Evolutionary conservation across 2,329 filamentous ascomycete species (phyloP), one percentile per base, ranked within the genome.

Genomic region (Phaeomoniella chlamydospora): DNA sequence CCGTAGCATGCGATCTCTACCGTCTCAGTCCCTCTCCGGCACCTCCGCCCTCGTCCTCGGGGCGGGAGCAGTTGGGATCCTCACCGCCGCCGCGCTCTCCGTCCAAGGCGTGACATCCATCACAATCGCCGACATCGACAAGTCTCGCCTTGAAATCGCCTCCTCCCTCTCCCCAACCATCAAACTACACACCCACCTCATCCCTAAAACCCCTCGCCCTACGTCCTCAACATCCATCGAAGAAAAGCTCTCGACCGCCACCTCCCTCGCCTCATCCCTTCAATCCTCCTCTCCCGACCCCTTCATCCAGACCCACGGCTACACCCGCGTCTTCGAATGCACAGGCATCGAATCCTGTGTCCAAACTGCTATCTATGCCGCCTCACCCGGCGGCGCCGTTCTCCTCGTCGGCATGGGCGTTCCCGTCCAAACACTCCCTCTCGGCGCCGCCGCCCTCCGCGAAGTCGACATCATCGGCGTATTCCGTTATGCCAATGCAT

Each of bases 121-220:
- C 14, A 57, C 74, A 1, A 69, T 77, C 37, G 72, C 72, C 10
- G 73, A 78, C 43, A 76, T 77, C 31, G 70, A 77, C 46, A 56
- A 55, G 6, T 63, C 69, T 12, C 56, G 73, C 14, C 53, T 77
- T 6, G 57, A 66, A 30, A 76, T 77, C 40, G 72, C 72, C 0
- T 48, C 53, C n/a, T 46, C 45, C 4, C 49, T 65, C 6, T 49
- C 12, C 13, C 32, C 10, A 18, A 18, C 16, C 18, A 12, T 18
- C 9, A 34, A 18, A 10, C 15, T 18, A 4, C 14, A 18, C 18
- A 17, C 15, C 18, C 32, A 18, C 32, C 13, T 12, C 16, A n/a
- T 34, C 17, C 15, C 11, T 6, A 26, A 26, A 26, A 26, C 22
- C 6, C 22, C 22, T 9, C 22, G 22, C n/a, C 22, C 22, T n/a